Evolutionary conservation across 495 filamentous ascomycete genomes (phyloP), one percentile per base, ranked within the genome.

Genomic region (Barbatosphaeria neglecta): DNA sequence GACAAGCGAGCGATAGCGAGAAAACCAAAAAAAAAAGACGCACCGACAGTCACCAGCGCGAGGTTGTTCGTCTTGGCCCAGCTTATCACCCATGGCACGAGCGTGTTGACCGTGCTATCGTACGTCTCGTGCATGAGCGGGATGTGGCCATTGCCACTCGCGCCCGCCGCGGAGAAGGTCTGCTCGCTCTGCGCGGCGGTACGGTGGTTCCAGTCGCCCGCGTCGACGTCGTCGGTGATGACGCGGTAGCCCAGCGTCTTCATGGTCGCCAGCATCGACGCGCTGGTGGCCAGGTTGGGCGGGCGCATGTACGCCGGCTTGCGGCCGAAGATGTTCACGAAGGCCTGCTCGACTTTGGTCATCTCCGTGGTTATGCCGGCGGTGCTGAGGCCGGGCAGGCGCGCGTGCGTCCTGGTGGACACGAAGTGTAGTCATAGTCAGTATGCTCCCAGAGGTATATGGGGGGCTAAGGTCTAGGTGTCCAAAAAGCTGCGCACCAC

Each of bases 101-200:
- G 48, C 3, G 60, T 68, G 17, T 65, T 60, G 11, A 74, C 72
- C 3, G 72, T 77, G 20, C 56, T 50, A 19, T 58, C 45, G 46
- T 76, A 74, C 20, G 63, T 67, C 67, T 77, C 74, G 50, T 77
- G 74, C 73, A 76, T 76, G 28, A 77, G 60, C 9, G 70, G 64
- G 48, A 77, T 76, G 39, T 76, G 73, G 4, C 72, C 73, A 39
- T 68, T 66, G 6, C 72, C 73, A 9, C 50, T 44, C 6, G 70
- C 54, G 13, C 73, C 73, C 1, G 73, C 70, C 33, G 58, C 51
- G 23, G 54, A 44, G 58, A 77, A 75, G 44, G 50, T 49, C 51
- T 60, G 50, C 58, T 73, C 24, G 58, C 64, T 70, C 59, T 68
- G 61, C 47, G 50, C 22, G 3, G 72, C 65, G 1, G 61, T 58